Conservation (phyloP, 1,139 yeast genomes). For the Debaryomyces singareniensis region DNA sequence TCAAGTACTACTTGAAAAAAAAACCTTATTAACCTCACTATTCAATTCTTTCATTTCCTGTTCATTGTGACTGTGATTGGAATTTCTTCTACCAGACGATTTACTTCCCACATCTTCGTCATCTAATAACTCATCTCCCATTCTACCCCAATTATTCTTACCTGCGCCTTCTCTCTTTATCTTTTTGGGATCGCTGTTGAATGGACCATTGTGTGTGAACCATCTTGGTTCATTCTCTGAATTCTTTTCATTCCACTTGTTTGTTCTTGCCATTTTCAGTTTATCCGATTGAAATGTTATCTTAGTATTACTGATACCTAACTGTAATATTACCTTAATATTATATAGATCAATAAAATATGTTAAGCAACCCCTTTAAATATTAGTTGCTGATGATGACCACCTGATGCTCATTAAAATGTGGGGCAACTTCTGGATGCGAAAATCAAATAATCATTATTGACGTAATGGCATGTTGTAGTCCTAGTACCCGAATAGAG, state of each 20-base stretch:
- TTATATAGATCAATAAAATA: too few relatives aligned
- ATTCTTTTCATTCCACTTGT: conserved; percentile 69
- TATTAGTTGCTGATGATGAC: too few relatives aligned
- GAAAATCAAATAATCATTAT: background rate
- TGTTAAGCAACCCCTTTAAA: too few relatives aligned
- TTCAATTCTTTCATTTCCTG: conserved; percentile 18
- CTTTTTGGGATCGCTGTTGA: conserved; percentile 63
- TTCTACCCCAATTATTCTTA: conserved; percentile 66
- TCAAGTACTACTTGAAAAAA: conserved; percentile 4
- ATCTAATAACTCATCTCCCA: conserved; percentile 59
- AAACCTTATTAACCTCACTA: conserved; percentile 17
- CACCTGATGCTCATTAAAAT: too few relatives aligned
- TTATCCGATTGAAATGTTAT: too few relatives aligned
- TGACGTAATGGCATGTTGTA: background rate
- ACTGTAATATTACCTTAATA: too few relatives aligned
- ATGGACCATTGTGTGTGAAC: conserved; percentile 70
- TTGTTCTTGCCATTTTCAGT: conserved; percentile 69
- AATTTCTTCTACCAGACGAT: conserved; percentile 30
- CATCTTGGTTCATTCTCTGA: conserved; percentile 55
- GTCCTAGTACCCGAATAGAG: background rate
- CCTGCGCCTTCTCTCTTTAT: conserved; percentile 87
- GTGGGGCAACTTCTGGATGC: conserved; percentile 1
- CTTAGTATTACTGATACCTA: too few relatives aligned
- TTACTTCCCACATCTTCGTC: conserved; percentile 17
- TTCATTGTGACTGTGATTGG: conserved; percentile 33